phyloP scores from a whole-genome alignment of 495 filamentous ascomycete species.

The Gamarada debralockiae region DNA sequence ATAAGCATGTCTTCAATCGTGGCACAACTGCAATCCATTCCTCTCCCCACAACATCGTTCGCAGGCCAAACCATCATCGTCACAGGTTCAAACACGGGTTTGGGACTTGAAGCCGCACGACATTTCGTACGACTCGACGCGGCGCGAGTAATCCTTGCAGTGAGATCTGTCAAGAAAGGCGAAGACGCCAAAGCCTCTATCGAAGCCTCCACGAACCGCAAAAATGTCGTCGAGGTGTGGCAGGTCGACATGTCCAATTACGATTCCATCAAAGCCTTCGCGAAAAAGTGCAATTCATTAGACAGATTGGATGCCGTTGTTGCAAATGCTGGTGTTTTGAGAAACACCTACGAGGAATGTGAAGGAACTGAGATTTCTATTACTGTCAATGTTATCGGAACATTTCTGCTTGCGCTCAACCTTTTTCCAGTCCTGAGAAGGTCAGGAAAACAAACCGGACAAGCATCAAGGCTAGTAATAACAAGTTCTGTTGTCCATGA shows the following conservation, averaged over 20 bases:
- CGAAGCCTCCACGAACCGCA: conserved; percentile 24
- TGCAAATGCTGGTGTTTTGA: conserved; percentile 18
- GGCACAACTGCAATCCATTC: too few relatives aligned
- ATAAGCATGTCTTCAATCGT: too few relatives aligned
- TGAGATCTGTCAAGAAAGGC: conserved; percentile 33
- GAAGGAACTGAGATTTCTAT: conserved; percentile 16
- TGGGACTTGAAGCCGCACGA: conserved; percentile 46
- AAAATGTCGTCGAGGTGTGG: conserved; percentile 46
- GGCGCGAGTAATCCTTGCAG: conserved; percentile 40
- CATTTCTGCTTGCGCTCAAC: conserved; percentile 15
- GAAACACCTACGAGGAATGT: neutral
- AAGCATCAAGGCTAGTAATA: conserved; percentile 18
- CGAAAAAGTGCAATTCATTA: neutral
- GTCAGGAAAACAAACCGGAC: neutral
- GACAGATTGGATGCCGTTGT: conserved; percentile 18
- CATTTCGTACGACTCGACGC: conserved; percentile 39
- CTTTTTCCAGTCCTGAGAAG: conserved; percentile 18
- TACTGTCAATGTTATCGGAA: conserved; percentile 22
- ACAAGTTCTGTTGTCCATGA: conserved; percentile 39
- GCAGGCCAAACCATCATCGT: conserved; percentile 42
- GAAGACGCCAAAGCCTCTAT: conserved; percentile 36
- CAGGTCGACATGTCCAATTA: conserved; percentile 45
- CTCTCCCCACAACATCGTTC: conserved; percentile 13
- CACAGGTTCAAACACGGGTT: conserved; percentile 48
- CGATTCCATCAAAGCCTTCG: conserved; percentile 22